These are phyloP conservation scores for Asterella californica DNA, from an alignment of 225 moss, liverwort and hornwort species.

Conservation along the genomic window DNA sequence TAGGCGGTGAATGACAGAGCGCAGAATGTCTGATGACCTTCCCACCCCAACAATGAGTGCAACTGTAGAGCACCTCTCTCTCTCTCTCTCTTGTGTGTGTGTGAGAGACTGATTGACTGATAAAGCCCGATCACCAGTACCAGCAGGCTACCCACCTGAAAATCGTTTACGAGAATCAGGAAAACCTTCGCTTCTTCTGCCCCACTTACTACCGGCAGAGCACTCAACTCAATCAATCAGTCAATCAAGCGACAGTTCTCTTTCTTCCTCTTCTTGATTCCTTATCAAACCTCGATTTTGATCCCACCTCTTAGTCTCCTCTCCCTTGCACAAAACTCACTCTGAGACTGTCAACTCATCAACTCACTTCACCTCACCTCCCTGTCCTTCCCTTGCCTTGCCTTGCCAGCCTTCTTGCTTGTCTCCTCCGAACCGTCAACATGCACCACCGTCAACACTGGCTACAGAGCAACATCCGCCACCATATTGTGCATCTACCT, in stretches of 20 bases:
- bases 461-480: slow-evolving; percentile 5
- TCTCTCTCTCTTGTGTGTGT: neutral
- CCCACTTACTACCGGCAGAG: neutral
- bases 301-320: neutral
- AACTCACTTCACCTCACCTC: neutral
- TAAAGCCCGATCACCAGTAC: neutral
- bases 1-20: slow-evolving; percentile 14
- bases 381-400: neutral
- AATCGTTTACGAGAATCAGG: neutral
- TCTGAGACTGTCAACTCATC: neutral
- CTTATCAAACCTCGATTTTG: neutral
- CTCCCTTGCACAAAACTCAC: neutral
- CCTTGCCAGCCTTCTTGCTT: neutral
- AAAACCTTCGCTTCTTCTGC: neutral
- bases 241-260: neutral
- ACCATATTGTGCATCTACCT: slow-evolving; percentile 14
- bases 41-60: slow-evolving; percentile 3
- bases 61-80: neutral
- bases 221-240: neutral
- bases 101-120: slow-evolving; percentile 1
- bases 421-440: neutral
- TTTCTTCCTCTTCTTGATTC: neutral
- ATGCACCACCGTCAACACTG: neutral
- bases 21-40: neutral
- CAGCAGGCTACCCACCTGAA: neutral